Conservation (phyloP, 768 basidiomycete genomes). For the Lactifluus hygrophoroides region DNA sequence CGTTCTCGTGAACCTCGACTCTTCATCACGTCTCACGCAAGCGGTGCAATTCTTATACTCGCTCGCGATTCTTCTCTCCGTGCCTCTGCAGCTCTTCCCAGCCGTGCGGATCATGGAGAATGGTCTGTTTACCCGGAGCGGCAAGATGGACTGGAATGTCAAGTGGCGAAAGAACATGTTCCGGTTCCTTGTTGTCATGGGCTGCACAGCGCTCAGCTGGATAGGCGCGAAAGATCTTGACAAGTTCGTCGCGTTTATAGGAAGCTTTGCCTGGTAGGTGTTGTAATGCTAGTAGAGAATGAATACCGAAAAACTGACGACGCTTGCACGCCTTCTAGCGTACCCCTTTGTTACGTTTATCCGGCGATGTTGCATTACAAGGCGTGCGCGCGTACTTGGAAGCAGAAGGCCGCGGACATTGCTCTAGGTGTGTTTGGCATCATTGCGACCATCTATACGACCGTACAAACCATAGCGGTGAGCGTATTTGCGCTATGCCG, state of each 20-base stretch:
- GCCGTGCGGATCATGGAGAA: constrained; percentile 97
- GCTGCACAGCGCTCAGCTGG: constrained; percentile 79
- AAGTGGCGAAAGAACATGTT: constrained; percentile 98
- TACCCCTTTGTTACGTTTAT: constrained; percentile 91
- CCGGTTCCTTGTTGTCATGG: constrained; percentile 61
- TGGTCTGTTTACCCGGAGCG: constrained; percentile 80
- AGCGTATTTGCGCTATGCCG: constrained; percentile 17
- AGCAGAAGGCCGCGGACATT: constrained; percentile 59
- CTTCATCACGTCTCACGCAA: constrained; percentile 79
- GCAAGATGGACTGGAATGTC: constrained; percentile 69
- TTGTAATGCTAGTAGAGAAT: background rate
- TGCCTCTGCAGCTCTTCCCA: constrained; percentile 95
- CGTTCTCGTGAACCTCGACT: constrained; percentile 88
- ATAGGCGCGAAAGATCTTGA: constrained; percentile 82
- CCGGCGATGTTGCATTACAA: constrained; percentile 90
- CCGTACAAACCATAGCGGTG: constrained; percentile 66
- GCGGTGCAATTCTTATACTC: constrained; percentile 84
- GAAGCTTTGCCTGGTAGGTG: constrained; percentile 86
- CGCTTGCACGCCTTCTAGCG: constrained; percentile 35
- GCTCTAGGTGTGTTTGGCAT: constrained; percentile 69
- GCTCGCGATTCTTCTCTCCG: constrained; percentile 86
- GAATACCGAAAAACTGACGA: background rate
- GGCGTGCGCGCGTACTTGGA: constrained; percentile 67
- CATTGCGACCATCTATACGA: constrained; percentile 68
- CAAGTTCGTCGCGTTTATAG: constrained; percentile 91